Conservation (phyloP, 1,284 basidiomycete genomes). For the Vanrija pseudolonga region DNA sequence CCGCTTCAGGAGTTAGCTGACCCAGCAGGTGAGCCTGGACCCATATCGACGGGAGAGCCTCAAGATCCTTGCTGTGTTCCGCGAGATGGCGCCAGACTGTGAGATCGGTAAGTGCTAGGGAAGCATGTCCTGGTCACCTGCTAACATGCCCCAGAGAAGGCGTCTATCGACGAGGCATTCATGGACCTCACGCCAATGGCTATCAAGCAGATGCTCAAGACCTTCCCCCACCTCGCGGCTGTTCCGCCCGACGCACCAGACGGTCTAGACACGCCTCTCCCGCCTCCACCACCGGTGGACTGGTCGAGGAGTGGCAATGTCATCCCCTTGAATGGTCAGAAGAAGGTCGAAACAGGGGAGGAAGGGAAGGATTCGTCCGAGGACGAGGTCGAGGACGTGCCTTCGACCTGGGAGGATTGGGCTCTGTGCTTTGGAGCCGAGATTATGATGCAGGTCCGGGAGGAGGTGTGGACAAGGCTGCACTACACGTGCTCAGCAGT, state of each 20-base stretch:
- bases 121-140: neutral
- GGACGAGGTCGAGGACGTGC: conserved; percentile 23
- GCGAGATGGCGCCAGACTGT: conserved; percentile 64
- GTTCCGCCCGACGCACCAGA: conserved; percentile 65
- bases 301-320: conserved; percentile 69
- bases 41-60: conserved; percentile 85
- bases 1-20: neutral
- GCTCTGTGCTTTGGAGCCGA: conserved; percentile 85
- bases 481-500: conserved; percentile 95
- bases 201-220: conserved; percentile 64
- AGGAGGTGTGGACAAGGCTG: conserved; percentile 65
- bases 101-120: conserved; percentile 58
- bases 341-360: conserved; percentile 29
- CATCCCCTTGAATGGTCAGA: conserved; percentile 60
- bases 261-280: conserved; percentile 76
- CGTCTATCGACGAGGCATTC: conserved; percentile 69
- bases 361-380: conserved; percentile 21
- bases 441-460: conserved; percentile 72
- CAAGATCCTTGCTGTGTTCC: conserved; percentile 84
- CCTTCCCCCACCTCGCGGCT: conserved; percentile 70
- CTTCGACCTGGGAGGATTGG: conserved; percentile 81
- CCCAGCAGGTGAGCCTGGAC: conserved; percentile 79
- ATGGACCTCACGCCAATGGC: conserved; percentile 80
- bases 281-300: conserved; percentile 62
- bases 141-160: conserved; percentile 59